Base-by-base conservation (phyloP, 306 rosid species). In the Citrullus colocynthis region DNA sequence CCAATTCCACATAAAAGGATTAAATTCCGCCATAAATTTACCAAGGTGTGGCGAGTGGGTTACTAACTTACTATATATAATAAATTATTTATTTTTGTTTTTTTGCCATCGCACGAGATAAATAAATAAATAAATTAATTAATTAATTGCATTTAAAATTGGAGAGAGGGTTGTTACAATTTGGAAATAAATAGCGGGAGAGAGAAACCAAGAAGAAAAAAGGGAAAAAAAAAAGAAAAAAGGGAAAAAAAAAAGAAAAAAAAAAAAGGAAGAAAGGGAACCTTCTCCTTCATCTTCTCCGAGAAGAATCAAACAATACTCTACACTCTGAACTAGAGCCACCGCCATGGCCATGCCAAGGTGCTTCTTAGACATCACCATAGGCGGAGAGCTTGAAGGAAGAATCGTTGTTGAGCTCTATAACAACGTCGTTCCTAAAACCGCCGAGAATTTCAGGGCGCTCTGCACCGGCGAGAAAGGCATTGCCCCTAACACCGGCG, bases 401-500 rank as follows among this genome's bases (percentile, higher is more conserved):
- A 84, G 97, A 37, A 82, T 92, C 34, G 85, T 92, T 9, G 61
- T 92, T 1, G 97, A 92, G 59, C 91, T 92, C 58, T 90, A 78
- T 85, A 74, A 62, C 56, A 88, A 92, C 44, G 79, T 88, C 24
- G 97, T 88, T 2, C 97, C 97, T 78, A 92, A 84, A 82, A 92
- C 97, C 17, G 93, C 96, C 6, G 88, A 88, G 80, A 92, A 92
- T 83, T 92, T 92, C 85, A 69, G 93, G 54, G 93, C 90, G 54
- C 90, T 91, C 4, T 91, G 97, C 59, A 91, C 92, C 3, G 94
- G 97, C 16, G 91, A 90, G 61, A 86, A 81, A 48, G 96, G 97
- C 80, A 75, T 86, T 72, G 90, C 63, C 21, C 86, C 93, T 3
- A 67, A 82, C 78, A 86, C 89, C 61, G 80, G 45, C 1, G 83